A percentile compares a stretch with the other conserved stretches of the same genome.
Evolutionary conservation across 495 filamentous ascomycete genomes (phyloP).

Genomic region (Trichoderma erinaceum): DNA sequence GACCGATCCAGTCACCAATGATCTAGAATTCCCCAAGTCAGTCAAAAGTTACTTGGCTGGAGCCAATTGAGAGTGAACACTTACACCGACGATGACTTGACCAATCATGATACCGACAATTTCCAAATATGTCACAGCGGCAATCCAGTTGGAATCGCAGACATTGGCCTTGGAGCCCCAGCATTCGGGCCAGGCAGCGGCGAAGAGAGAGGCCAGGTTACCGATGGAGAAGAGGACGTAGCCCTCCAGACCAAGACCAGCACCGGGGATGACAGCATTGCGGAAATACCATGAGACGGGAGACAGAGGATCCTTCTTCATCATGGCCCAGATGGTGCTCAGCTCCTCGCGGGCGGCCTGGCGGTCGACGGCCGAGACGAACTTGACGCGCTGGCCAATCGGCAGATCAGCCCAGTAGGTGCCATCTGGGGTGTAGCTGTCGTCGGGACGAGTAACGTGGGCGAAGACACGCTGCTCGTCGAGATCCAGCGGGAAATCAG

Average conservation of each 20-base stretch:
- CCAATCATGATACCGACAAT: conserved; percentile 85
- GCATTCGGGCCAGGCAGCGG: conserved; percentile 61
- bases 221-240: conserved; percentile 95
- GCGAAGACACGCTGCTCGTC: conserved; percentile 68
- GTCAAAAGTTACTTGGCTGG: conserved; percentile 22
- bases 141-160: conserved; percentile 69
- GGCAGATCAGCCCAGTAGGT: conserved; percentile 85
- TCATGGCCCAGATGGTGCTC: conserved; percentile 62
- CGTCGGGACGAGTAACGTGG: conserved; percentile 69
- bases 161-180: conserved; percentile 51
- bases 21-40: conserved; percentile 23
- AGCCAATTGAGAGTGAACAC: conserved; percentile 11
- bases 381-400: conserved; percentile 56
- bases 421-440: conserved; percentile 73
- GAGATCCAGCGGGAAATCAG: conserved; percentile 32
- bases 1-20: conserved; percentile 63
- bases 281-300: conserved; percentile 76
- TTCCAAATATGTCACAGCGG: conserved; percentile 77
- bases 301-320: conserved; percentile 71
- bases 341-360: conserved; percentile 60
- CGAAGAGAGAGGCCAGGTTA: conserved; percentile 72
- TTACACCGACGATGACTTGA: conserved; percentile 66
- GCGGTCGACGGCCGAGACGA: conserved; percentile 63
- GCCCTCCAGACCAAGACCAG: conserved; percentile 81
- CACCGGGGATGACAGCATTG: conserved; percentile 84